Conservation (phyloP, 768 basidiomycete genomes). For the Thelephora ganbajun region DNA sequence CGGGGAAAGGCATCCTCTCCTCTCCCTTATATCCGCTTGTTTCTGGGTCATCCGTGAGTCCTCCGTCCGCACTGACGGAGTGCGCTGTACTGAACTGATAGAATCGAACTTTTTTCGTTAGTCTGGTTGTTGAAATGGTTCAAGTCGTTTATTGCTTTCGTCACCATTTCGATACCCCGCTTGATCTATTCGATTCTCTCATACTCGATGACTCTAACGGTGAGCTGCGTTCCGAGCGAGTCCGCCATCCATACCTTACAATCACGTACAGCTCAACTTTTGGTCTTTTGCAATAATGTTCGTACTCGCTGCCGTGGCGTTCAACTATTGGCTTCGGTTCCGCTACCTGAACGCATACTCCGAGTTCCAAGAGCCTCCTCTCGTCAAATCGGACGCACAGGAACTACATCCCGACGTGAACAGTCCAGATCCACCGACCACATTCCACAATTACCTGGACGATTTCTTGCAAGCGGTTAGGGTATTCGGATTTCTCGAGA, state of each 20-base stretch:
- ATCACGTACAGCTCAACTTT: constrained; percentile 59
- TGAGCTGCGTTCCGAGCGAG: constrained; percentile 19
- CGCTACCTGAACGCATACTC: constrained; percentile 66
- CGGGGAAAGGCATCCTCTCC: constrained; percentile 44
- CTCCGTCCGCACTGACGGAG: not conserved
- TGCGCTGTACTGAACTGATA: not conserved
- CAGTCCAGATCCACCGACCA: constrained; percentile 50
- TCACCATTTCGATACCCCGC: constrained; percentile 72
- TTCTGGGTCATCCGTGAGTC: constrained; percentile 76
- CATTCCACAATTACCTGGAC: constrained; percentile 93
- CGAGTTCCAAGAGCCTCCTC: constrained; percentile 66
- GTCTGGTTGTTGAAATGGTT: constrained; percentile 78
- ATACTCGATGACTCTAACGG: constrained; percentile 83
- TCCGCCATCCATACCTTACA: constrained; percentile 2
- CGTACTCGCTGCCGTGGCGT: constrained; percentile 42
- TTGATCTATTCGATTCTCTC: constrained; percentile 67
- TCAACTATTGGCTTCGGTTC: constrained; percentile 80
- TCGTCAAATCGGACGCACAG: constrained; percentile 71
- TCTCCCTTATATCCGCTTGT: constrained; percentile 65
- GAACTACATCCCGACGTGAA: constrained; percentile 90
- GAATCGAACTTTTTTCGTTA: constrained; percentile 16
- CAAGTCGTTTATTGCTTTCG: constrained; percentile 59
- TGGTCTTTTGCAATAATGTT: constrained; percentile 81
- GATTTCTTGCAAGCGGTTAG: constrained; percentile 94
- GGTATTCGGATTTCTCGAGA: constrained; percentile 96